These are phyloP conservation scores for Haplographium delicatum DNA, from an alignment of 495 filamentous ascomycete genomes.

Conservation along the genomic window DNA sequence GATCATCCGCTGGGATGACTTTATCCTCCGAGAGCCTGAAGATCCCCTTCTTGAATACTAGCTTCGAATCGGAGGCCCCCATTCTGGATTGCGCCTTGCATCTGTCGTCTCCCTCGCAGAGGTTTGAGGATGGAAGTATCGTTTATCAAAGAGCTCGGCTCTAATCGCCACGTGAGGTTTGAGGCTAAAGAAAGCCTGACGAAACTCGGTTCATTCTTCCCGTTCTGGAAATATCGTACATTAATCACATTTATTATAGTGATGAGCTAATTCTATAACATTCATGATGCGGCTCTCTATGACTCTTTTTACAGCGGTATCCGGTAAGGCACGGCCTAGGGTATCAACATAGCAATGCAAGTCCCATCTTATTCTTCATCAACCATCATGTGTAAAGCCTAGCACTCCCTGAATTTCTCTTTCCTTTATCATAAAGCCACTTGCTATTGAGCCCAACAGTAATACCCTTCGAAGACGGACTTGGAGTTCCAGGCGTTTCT, in stretches of 20 bases:
- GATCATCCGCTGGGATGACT: constrained; percentile 80
- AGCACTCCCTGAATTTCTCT: constrained; percentile 39
- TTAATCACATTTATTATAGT: too few relatives aligned
- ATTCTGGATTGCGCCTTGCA: constrained; percentile 43
- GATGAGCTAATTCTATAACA: too few relatives aligned
- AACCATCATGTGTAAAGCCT: constrained; percentile 25
- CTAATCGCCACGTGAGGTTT: constrained; percentile 1
- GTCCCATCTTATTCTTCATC: neutral
- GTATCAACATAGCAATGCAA: constrained; percentile 21
- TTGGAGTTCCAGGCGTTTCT: constrained; percentile 54
- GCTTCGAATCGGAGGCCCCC: constrained; percentile 99
- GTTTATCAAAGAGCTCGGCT: neutral
- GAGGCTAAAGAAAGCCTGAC: neutral
- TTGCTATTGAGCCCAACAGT: constrained; percentile 75
- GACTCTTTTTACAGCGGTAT: too few relatives aligned
- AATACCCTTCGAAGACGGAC: constrained; percentile 56
- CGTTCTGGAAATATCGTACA: too few relatives aligned
- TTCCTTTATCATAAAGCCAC: constrained; percentile 84
- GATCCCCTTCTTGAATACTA: constrained; percentile 98
- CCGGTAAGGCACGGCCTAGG: constrained; percentile 6
- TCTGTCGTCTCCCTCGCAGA: constrained; percentile 5
- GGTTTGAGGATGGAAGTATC: neutral
- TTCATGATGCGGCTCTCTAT: too few relatives aligned
- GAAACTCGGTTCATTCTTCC: neutral
- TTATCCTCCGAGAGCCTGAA: constrained; percentile 91